A percentile compares a stretch with the other conserved stretches of the same genome.
These are phyloP conservation scores for Leishmania braziliensis DNA, from an alignment of 208 protist species.

Conservation along the genomic window DNA sequence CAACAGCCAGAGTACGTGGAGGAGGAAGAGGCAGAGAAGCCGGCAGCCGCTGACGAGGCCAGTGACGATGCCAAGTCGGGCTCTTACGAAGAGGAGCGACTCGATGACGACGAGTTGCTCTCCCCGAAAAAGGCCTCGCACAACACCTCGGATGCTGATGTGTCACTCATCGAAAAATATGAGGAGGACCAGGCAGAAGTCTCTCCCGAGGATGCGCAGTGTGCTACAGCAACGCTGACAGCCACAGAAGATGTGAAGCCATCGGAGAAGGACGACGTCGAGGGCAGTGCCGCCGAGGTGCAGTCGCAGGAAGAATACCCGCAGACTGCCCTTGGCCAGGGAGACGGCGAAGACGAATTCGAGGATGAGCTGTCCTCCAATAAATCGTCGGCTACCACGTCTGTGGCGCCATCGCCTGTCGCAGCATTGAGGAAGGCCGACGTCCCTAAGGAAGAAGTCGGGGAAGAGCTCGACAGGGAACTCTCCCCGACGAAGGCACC, in stretches of 20 bases:
- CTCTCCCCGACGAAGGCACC: conserved; percentile 5
- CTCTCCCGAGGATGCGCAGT: not conserved
- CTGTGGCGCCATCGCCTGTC: not conserved
- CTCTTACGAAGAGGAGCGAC: conserved; percentile 21
- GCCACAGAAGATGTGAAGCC: not conserved
- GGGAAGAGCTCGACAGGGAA: not conserved
- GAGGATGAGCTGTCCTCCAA: conserved; percentile 25
- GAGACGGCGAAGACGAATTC: conserved; percentile 32
- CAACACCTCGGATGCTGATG: not conserved
- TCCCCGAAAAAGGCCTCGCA: not conserved
- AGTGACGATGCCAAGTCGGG: not conserved
- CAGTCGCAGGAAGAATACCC: no score
- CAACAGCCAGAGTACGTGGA: not conserved
- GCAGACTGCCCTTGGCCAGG: no score
- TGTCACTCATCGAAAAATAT: not conserved
- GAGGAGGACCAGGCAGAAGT: not conserved
- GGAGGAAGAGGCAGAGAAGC: not conserved
- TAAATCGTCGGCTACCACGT: conserved; percentile 6
- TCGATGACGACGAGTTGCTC: conserved; percentile 8
- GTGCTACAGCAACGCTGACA: no score
- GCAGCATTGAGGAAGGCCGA: not conserved
- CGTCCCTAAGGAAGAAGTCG: not conserved
- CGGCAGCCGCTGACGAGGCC: not conserved
- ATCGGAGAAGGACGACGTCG: not conserved
- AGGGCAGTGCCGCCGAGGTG: not conserved